These are phyloP conservation scores for Goffeauzyma gilvescens DNA, from an alignment of 768 basidiomycete genomes.

Conservation along the genomic window DNA sequence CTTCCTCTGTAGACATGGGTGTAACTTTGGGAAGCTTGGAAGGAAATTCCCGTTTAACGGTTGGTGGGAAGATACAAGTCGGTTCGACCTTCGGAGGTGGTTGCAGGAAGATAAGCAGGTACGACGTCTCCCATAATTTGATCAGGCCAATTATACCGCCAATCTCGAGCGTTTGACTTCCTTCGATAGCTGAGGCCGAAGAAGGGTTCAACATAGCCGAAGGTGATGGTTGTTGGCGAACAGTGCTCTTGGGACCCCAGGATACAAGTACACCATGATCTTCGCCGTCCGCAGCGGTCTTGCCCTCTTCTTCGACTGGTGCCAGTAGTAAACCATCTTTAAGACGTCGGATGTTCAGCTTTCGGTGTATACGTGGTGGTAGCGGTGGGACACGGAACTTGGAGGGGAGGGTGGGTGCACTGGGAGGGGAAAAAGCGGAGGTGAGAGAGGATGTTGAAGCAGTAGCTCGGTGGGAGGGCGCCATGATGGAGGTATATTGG, in stretches of 20 bases:
- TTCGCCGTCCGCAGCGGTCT: neutral
- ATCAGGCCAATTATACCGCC: constrained; percentile 26
- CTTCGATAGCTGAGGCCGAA: neutral
- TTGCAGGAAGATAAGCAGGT: constrained; percentile 23
- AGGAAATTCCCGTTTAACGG: constrained; percentile 7
- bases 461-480: too few relatives aligned
- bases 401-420: constrained; percentile 15
- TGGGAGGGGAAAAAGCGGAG: neutral
- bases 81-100: neutral
- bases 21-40: constrained; percentile 2
- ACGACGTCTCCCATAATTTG: constrained; percentile 26
- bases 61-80: constrained; percentile 16
- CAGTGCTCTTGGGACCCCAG: constrained; percentile 21
- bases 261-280: constrained; percentile 14
- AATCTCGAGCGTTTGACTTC: constrained; percentile 10
- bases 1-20: neutral
- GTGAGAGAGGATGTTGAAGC: too few relatives aligned
- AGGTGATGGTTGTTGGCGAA: constrained; percentile 6
- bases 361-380: constrained; percentile 24
- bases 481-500: too few relatives aligned
- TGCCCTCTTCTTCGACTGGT: neutral
- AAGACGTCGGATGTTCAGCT: constrained; percentile 10
- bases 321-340: constrained; percentile 21
- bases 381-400: constrained; percentile 23
- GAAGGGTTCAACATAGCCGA: neutral